phyloP scores from a whole-genome alignment of 164 flowering plant species.

The Sedum album region DNA sequence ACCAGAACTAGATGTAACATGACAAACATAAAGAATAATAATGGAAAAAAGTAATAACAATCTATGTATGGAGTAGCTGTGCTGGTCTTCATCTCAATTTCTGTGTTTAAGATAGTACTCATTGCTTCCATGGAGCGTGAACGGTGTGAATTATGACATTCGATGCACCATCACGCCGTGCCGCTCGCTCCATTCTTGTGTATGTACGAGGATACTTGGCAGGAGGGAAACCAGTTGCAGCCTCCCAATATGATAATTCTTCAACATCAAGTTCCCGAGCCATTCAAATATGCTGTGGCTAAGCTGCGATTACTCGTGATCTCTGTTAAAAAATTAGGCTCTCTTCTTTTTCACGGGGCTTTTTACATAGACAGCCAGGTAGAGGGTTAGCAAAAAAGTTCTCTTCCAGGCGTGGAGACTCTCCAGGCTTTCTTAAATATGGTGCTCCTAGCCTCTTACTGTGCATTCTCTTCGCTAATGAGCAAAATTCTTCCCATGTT shows the following conservation, averaged over 20 bases:
- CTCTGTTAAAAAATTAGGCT: neutral
- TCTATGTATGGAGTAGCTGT: too few relatives aligned
- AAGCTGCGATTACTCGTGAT: neutral
- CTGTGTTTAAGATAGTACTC: too few relatives aligned
- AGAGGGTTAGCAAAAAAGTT: constrained; percentile 41
- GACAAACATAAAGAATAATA: too few relatives aligned
- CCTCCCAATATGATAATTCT: neutral
- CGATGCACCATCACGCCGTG: neutral
- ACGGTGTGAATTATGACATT: neutral
- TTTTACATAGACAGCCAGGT: constrained; percentile 38
- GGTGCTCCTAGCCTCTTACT: constrained; percentile 30
- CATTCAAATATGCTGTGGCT: neutral
- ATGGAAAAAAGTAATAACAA: too few relatives aligned
- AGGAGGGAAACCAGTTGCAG: neutral
- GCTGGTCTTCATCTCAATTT: too few relatives aligned
- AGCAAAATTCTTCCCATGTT: constrained; percentile 28
- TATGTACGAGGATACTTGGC: neutral
- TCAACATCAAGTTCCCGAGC: neutral
- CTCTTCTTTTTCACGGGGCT: neutral
- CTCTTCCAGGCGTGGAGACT: constrained; percentile 22
- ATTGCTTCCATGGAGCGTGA: too few relatives aligned
- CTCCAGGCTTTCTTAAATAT: constrained; percentile 12
- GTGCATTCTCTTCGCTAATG: constrained; percentile 22
- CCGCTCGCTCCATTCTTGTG: neutral
- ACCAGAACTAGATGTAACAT: too few relatives aligned